Base-by-base conservation (phyloP, 441 rosid genomes). In the Erodium trifolium region DNA sequence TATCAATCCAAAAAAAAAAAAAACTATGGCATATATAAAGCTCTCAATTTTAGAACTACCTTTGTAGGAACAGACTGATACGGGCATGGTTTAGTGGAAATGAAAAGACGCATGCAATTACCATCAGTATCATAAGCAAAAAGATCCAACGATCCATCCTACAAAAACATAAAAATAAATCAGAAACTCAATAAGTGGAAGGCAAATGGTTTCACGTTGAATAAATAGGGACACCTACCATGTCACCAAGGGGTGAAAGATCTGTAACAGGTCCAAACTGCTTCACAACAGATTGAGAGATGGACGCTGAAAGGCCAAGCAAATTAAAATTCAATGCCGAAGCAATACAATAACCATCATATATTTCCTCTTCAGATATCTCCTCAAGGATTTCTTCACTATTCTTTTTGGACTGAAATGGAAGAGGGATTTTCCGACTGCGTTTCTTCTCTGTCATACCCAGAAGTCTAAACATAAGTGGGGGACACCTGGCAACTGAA, bases 71-170 rank as follows among this genome's bases (percentile, higher is more conserved):
- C 85, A 62, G 98, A 95, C 63, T 84, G 97, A 78, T 83, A 84
- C 47, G 89, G 82, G 68, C 97, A 88, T 68, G 93, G 91, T 81
- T 92, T 90, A 72, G 98, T 77, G 71, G 98, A 89, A 70, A 95
- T 73, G 83, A 87, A 95, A 67, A 95, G 88, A 76, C 85, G 88
- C 87, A 88, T 81, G 81, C 96, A 84, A 67, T 86, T 87, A 12
- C 87, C 95, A 76, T 83, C 91, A 59, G 81, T 82, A 86, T 85
- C 85, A 82, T 82, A 79, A 34, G 98, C 93, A 71, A 80, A 88
- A 69, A 92, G 76, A 86, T 88, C 98, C 80, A 87, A 66, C 14
- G 98, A 92, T 79, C 98, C 99, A 87, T 92, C 97, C 99, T 95
- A 76, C 74, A 19, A 57, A 57, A 55, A 16, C 69, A 73, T 11